phyloP scores from a whole-genome alignment of 208 protist species.

The Leishmania gerbilli region DNA sequence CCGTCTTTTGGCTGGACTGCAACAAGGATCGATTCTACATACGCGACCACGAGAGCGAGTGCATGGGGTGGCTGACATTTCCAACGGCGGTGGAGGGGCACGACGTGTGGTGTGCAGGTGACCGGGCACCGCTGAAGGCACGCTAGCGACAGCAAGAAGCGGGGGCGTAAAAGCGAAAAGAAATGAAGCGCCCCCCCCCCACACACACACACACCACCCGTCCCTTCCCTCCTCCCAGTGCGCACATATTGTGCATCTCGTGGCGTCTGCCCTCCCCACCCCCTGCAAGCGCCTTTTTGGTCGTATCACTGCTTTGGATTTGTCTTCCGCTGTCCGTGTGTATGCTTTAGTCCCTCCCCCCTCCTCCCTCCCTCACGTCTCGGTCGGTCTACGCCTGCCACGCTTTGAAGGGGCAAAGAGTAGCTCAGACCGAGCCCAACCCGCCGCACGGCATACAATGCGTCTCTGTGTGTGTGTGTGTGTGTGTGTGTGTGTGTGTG shows the following conservation, averaged over 20 bases:
- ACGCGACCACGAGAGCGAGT: slow-evolving; percentile 61
- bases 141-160: not conserved
- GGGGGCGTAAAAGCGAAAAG: not conserved
- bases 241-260: not conserved
- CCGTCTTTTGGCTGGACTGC: slow-evolving; percentile 50
- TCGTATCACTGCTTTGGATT: not conserved
- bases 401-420: not conserved
- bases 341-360: not conserved
- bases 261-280: not conserved
- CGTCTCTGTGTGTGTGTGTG: not conserved
- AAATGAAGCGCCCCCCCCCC: not conserved
- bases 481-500: not conserved
- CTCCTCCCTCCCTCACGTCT: not conserved
- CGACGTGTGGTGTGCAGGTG: not conserved
- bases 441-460: no score
- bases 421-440: not conserved
- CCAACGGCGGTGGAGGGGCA: slow-evolving; percentile 26
- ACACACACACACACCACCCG: not conserved
- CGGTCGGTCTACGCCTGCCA: not conserved
- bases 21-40: slow-evolving; percentile 59
- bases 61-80: slow-evolving; percentile 55
- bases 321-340: not conserved
- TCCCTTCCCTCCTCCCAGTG: not conserved
- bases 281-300: not conserved
- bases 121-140: not conserved